Base-by-base conservation (phyloP, 352 stramenopile species). In the Phytopythium mirpurense region DNA sequence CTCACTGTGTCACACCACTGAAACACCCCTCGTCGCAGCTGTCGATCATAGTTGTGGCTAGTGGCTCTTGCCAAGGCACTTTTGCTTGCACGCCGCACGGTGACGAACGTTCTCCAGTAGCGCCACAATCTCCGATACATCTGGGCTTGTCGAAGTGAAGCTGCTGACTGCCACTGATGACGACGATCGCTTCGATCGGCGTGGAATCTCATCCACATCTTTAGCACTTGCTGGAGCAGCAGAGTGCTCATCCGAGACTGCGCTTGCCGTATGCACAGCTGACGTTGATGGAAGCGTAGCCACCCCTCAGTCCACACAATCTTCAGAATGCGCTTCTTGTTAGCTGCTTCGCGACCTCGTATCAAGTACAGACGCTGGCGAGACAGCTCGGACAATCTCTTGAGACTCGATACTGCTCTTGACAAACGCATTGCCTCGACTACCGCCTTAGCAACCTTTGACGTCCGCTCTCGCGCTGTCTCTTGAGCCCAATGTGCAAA, bases 21-120 rank as follows among this genome's bases (percentile, higher is more conserved):
- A 5, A 51, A 1, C 1, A 81, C 53, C 5, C 63, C 68, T 9
- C 31, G 42, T 16, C 63, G 65, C 24, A 76, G 36, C 42, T 72
- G 54, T 2, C 27, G 63, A 14, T 11, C 31, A 3, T 27, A 45
- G 19, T 72, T 55, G 18, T 68, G 38, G 4, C 32, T 23, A 12
- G 63, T 44, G 32, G 47, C 65, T n/a, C 46, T 50, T 16, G 12
- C 15, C 0, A 68, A 35, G 32, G 49, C 47, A 21, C 57, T 19
- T 7, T 29, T 44, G 38, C 18, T 6, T 4, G 3, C 10, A 8
- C 38, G 38, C 27, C 38, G 38, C 38, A 44, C 16, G 19, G 6
- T 27, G 38, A 44, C 38, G 38, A 44, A 44, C 38, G 38, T 11
- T 18, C 21, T 44, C 38, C 38, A 44, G 38, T 44, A 5, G 8